phyloP scores from a whole-genome alignment of 1,284 basidiomycete genomes.

The Erythrobasidium hasegawianum region DNA sequence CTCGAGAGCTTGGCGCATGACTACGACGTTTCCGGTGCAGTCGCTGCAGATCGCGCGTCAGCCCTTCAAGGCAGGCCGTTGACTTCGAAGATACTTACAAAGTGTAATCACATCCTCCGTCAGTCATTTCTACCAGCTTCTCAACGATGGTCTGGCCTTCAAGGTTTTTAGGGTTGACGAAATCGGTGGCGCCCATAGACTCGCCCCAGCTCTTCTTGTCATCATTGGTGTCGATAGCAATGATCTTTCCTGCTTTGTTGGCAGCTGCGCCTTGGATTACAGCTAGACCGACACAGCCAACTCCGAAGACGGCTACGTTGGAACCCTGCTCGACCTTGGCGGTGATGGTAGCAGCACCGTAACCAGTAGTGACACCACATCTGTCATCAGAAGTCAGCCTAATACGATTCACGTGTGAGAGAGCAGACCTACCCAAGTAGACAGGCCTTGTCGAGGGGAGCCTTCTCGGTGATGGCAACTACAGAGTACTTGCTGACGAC shows the following conservation, averaged over 20 bases:
- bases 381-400: slow-evolving; percentile 60
- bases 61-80: too few species aligned
- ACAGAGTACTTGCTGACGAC: slow-evolving; percentile 97
- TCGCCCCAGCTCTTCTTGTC: slow-evolving; percentile 80
- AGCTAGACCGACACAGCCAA: slow-evolving; percentile 88
- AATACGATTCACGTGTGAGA: slow-evolving; percentile 74
- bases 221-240: slow-evolving; percentile 88
- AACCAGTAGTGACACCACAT: slow-evolving; percentile 36
- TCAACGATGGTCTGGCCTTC: slow-evolving; percentile 79
- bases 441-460: slow-evolving; percentile 90
- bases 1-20: slow-evolving; percentile 94
- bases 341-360: slow-evolving; percentile 55
- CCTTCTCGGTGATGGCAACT: slow-evolving; percentile 77
- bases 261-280: slow-evolving; percentile 76
- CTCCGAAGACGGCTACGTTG: slow-evolving; percentile 82
- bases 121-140: slow-evolving; percentile 84
- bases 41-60: slow-evolving; percentile 54
- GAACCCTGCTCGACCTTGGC: slow-evolving; percentile 51
- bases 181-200: slow-evolving; percentile 96
- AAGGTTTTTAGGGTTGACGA: slow-evolving; percentile 77
- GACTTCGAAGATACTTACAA: slow-evolving; percentile 60
- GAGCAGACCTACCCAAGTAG: slow-evolving; percentile 53
- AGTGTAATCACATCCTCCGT: slow-evolving; percentile 95
- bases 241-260: slow-evolving; percentile 79
- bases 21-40: slow-evolving; percentile 88